Evolutionary conservation across 23 red algal genomes (phyloP), one percentile per base, ranked within the genome.

Genomic region (Gracilaria vermiculophylla): DNA sequence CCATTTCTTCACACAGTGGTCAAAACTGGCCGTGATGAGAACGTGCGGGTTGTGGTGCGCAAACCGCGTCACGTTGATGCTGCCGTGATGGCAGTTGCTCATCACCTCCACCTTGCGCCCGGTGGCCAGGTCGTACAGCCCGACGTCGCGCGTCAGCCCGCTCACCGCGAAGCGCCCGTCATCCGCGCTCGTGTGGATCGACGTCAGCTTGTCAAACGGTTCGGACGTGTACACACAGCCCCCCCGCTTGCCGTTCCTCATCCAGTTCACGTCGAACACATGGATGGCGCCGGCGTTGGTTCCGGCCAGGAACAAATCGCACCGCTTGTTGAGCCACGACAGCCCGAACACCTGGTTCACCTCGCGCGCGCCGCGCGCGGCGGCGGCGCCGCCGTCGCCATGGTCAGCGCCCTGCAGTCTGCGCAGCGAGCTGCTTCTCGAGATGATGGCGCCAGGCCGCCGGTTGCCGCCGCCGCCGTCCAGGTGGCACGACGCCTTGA

Each of bases 31-130:
- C 7, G 93, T 99, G 2, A 94, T 83, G 19, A 99, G 92, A 42
- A 99, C 44, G 55, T 82, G 58, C 3, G 97, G 97, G 71, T 81
- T 85, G 5, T 65, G 39, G 52, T 99, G 83, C 31, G 88, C 73
- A 95, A 99, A 99, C 64, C 86, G 94, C 49, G 77, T 81, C 52
- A 99, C 97, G 73, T 99, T 99, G 50, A 99, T 94, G 39, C 87
- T 75, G 13, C 81, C 62, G 33, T 25, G 28, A 88, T 99, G 97
- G 55, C 92, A 99, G 24, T 80, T 62, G 35, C 44, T 56, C 51
- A 99, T 80, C 50, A 75, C 76, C 23, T 92, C 77, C 27, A 88
- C 66, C 31, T 62, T 65, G 17, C 70, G 55, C 14, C 89, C 92
- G 6, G 92, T 87, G 33, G 65, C 87, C 21, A 99, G 60, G 48